Conservation (phyloP, 2,329 filamentous ascomycete species). For the Exophiala aquamarina region DNA sequence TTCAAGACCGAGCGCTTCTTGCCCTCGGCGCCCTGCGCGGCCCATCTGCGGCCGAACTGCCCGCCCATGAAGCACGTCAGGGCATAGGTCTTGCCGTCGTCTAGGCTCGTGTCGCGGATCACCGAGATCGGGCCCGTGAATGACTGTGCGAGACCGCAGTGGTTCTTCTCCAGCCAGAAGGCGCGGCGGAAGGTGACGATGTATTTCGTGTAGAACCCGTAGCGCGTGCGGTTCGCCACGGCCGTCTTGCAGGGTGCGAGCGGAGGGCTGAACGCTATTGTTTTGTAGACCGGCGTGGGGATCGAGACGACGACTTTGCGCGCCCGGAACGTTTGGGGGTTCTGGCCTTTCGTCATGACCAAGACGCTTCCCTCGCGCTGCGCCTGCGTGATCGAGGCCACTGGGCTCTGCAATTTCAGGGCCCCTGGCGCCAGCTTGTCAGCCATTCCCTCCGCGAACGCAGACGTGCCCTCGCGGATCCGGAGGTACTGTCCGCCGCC, state of each 20-base stretch:
- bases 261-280: slow-evolving; percentile 49
- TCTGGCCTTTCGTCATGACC: slow-evolving; percentile 8
- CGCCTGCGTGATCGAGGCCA: slow-evolving; percentile 33
- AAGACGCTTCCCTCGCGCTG: slow-evolving; percentile 22
- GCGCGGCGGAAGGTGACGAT: slow-evolving; percentile 45
- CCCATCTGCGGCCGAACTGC: slow-evolving; percentile 37
- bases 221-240: slow-evolving; percentile 36
- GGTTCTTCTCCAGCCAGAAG: slow-evolving; percentile 42
- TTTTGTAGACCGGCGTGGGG: slow-evolving; percentile 47
- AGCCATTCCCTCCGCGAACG: slow-evolving; percentile 41
- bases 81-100: slow-evolving; percentile 28
- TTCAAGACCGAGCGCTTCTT: slow-evolving; percentile 31
- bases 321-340: slow-evolving; percentile 33
- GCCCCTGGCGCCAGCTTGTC: slow-evolving; percentile 32
- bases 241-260: slow-evolving; percentile 45
- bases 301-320: slow-evolving; percentile 51
- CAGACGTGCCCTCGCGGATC: slow-evolving; percentile 48
- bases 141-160: slow-evolving; percentile 42
- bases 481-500: slow-evolving; percentile 56
- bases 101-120: slow-evolving; percentile 40
- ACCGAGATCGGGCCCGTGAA: slow-evolving; percentile 41
- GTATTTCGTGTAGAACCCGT: slow-evolving; percentile 54
- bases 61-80: slow-evolving; percentile 45
- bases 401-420: slow-evolving; percentile 32
- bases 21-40: slow-evolving; percentile 22